Base-by-base conservation (phyloP, 331 rosid species). In the Prunus yedoensis region DNA sequence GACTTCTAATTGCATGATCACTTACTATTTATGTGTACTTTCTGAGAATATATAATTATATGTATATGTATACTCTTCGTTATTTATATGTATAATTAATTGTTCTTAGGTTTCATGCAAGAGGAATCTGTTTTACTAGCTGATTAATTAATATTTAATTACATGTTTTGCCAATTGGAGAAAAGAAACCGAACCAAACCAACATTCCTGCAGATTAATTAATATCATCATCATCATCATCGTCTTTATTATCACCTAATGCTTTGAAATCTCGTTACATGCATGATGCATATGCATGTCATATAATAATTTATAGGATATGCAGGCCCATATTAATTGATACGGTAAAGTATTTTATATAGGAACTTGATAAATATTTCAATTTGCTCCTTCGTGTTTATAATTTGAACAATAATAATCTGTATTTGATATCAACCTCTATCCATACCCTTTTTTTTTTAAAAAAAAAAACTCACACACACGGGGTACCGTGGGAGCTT, bases 221-320 rank as follows among this genome's bases (percentile, higher is more conserved):
- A 73, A 41, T 59, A 21, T 21, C 21, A 21, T 43, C 27, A 43
- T 57, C 61, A 57, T 73, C 57, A 73, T 8, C 45, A 20, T 23
- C 53, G 25, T 57, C 54, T 54, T 73, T 58, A 13, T 71, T 58
- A 41, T 5, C 17, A 65, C 67, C 67, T 62, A 62, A 62, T 30
- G 18, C 28, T 62, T 62, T 62, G 67, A 62, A 30, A 62, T 30
- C 23, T 30, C 57, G 16, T 1, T 52, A 52, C 57, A 52, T 16
- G 57, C 57, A 16, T 51, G 15, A 52, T 16, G 57, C 57, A 16
- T 51, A 51, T 51, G 8, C 56, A 51, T 51, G n/a, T 9, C 20
- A 16, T 35, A 35, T 35, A 35, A 35, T 35, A 5, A 35, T 35
- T 35, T 35, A 5, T 5, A 35, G 41, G 41, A 35, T 35, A 35